Conservation (phyloP, 257 asterid genomes). For the Solanum pinnatisectum region DNA sequence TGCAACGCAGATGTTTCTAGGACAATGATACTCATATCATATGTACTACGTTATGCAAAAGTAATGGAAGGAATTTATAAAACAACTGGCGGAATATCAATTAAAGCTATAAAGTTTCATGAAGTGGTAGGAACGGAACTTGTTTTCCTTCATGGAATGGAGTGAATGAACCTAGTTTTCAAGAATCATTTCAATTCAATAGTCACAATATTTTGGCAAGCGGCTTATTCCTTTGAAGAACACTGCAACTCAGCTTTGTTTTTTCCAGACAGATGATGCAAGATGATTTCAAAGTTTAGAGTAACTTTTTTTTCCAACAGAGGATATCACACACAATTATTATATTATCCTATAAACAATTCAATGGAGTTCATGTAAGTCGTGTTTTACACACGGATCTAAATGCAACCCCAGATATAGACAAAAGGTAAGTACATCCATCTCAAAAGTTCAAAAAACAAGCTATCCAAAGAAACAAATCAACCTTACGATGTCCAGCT, state of each 20-base stretch:
- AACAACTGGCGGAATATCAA: not conserved
- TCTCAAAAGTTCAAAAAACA: not conserved
- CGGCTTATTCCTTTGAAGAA: not conserved
- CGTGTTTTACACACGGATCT: not conserved
- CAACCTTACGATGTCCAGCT: slow-evolving; percentile 85
- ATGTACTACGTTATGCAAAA: not conserved
- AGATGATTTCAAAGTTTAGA: not conserved
- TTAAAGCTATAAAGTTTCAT: not conserved
- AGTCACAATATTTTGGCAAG: not conserved
- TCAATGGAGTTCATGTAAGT: not conserved
- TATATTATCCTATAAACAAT: not conserved
- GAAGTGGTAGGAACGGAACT: not conserved
- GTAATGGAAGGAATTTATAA: not conserved
- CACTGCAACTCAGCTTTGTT: not conserved
- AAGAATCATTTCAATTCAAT: not conserved
- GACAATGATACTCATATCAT: not conserved
- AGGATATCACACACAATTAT: not conserved
- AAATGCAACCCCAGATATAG: not conserved
- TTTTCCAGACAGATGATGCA: not conserved
- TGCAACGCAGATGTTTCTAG: not conserved
- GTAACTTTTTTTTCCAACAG: not conserved
- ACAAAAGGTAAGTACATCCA: not conserved
- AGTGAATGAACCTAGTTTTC: not conserved
- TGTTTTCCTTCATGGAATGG: not conserved
- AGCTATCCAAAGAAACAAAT: slow-evolving; percentile 1